Evolutionary conservation across 1,139 yeast species (phyloP).

Genomic region (Hemisphaericaspora lyxosophila): DNA sequence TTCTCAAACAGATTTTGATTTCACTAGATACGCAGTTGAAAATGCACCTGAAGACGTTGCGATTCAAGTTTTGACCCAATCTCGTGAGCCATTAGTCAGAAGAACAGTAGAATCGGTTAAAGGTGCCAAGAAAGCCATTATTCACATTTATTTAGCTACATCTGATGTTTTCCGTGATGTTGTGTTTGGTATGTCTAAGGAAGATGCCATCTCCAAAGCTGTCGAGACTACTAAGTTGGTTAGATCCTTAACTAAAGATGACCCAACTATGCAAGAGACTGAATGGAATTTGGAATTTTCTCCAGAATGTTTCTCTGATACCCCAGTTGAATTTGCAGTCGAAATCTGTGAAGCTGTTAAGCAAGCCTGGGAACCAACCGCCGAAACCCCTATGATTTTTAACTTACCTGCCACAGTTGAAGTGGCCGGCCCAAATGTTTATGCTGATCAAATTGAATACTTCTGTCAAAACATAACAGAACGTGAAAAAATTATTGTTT

Average conservation of each 20-base stretch:
- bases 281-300: constrained; percentile 91
- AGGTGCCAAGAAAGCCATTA: constrained; percentile 88
- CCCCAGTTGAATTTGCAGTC: constrained; percentile 79
- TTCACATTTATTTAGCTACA: constrained; percentile 90
- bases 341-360: constrained; percentile 94
- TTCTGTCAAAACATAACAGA: constrained; percentile 75
- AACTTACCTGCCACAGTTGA: constrained; percentile 99
- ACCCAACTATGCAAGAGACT: constrained; percentile 68
- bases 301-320: constrained; percentile 92
- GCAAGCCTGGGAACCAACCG: constrained; percentile 86
- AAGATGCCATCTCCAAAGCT: constrained; percentile 78
- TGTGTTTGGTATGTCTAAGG: constrained; percentile 81
- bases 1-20: constrained; percentile 92
- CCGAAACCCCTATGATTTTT: constrained; percentile 83
- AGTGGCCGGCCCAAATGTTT: constrained; percentile 88
- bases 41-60: constrained; percentile 91
- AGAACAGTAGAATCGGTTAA: constrained; percentile 86
- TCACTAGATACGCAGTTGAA: constrained; percentile 89
- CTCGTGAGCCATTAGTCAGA: constrained; percentile 83
- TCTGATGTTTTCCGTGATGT: constrained; percentile 89
- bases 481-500: constrained; percentile 83
- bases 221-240: constrained; percentile 81
- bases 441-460: constrained; percentile 95
- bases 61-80: constrained; percentile 89
- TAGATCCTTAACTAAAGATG: constrained; percentile 83